Percentiles rank a stretch among this genome's conserved stretches.
These are phyloP conservation scores for Mortierella sp. DNA, from an alignment of 371 early-diverging fungal genomes.

Conservation along the genomic window DNA sequence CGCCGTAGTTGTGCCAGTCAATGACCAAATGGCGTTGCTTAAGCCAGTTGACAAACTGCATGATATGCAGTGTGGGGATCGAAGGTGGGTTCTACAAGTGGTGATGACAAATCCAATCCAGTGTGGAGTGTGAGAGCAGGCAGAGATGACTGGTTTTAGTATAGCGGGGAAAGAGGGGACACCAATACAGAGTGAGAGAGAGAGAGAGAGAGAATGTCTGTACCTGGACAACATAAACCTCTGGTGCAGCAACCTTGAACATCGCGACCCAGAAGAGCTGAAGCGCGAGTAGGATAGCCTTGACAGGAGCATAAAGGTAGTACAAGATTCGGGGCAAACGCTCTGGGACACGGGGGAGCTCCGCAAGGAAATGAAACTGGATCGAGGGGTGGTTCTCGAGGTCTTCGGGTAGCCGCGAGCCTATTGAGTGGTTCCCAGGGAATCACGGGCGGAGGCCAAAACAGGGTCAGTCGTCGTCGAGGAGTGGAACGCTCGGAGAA, in stretches of 20 bases:
- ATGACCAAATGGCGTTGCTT: conserved; percentile 80
- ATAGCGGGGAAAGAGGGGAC: no score
- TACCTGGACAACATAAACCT: conserved; percentile 89
- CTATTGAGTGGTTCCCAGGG: conserved; percentile 25
- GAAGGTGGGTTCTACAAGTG: conserved; percentile 91
- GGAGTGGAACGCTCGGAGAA: no score
- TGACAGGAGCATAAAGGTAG: conserved; percentile 73
- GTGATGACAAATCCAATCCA: conserved; percentile 4
- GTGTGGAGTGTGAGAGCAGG: conserved; percentile 44
- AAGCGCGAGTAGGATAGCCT: conserved; percentile 59
- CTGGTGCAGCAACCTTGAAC: conserved; percentile 57
- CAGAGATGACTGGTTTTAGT: no score
- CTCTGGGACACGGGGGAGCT: conserved; percentile 61
- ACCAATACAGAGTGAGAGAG: conserved; percentile 13
- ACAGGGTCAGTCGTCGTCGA: no score
- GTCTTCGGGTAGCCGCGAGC: conserved; percentile 46
- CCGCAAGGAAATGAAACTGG: conserved; percentile 36
- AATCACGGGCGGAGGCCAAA: no score
- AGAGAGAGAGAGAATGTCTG: conserved; percentile 24
- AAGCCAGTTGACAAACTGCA: conserved; percentile 68
- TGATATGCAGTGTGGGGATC: conserved; percentile 89
- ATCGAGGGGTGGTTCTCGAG: conserved; percentile 46
- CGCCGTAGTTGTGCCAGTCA: conserved; percentile 99
- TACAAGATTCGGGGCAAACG: conserved; percentile 63
- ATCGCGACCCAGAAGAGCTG: conserved; percentile 59